These are phyloP conservation scores for Sporothrix inflata DNA, from an alignment of 2,329 filamentous ascomycete genomes.

Conservation along the genomic window DNA sequence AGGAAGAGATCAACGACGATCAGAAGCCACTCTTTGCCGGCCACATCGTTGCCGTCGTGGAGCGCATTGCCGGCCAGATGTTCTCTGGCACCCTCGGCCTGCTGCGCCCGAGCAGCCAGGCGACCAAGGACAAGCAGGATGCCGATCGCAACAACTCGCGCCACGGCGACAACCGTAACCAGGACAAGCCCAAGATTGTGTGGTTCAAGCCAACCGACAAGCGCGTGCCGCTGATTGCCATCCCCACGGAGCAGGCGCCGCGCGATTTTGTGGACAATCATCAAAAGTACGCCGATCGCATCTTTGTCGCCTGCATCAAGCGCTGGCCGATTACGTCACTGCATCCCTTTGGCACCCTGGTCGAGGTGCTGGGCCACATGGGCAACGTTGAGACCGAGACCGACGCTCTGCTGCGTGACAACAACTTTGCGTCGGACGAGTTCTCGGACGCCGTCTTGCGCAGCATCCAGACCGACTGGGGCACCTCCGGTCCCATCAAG, in stretches of 20 bases:
- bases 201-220: conserved; percentile 99
- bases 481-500: conserved; percentile 62
- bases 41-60: conserved; percentile 95
- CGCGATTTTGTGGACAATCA: conserved; percentile 98
- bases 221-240: conserved; percentile 95
- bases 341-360: conserved; percentile 95
- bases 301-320: conserved; percentile 99
- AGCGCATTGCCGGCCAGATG: conserved; percentile 97
- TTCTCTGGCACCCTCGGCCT: conserved; percentile 96
- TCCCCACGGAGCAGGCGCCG: conserved; percentile 96
- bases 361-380: conserved; percentile 96
- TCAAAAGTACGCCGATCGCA: conserved; percentile 94
- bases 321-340: conserved; percentile 99
- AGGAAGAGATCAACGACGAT: conserved; percentile 98
- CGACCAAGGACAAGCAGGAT: conserved; percentile 99
- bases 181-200: conserved; percentile 99
- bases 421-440: conserved; percentile 97
- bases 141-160: conserved; percentile 56
- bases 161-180: conserved; percentile 78
- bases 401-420: conserved; percentile 93
- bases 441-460: conserved; percentile 96
- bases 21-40: conserved; percentile 97
- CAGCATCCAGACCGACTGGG: conserved; percentile 93
- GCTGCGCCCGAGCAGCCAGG: conserved; percentile 93
- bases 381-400: conserved; percentile 97